These are phyloP conservation scores for Graphiopsis chlorocephala DNA, from an alignment of 2,329 filamentous ascomycete genomes.

Conservation along the genomic window DNA sequence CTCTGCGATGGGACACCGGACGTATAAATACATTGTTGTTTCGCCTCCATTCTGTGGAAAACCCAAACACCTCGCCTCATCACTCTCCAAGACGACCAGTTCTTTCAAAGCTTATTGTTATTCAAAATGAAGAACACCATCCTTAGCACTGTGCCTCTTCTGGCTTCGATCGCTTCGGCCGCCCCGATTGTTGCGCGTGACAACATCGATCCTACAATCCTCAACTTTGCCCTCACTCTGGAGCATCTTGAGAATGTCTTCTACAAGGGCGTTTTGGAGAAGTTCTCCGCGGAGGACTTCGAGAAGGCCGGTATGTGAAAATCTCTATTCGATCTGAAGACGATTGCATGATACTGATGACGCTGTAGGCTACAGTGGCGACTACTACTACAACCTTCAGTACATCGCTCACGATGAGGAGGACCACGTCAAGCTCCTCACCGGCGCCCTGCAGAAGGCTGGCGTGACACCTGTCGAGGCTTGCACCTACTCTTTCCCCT, in stretches of 20 bases:
- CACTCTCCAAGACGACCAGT: neutral
- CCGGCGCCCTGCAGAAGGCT: constrained; percentile 42
- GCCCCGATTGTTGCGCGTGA: constrained; percentile 14
- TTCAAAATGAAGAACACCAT: constrained; percentile 22
- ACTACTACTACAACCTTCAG: constrained; percentile 58
- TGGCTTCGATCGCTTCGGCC: constrained; percentile 9
- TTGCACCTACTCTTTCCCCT: constrained; percentile 56
- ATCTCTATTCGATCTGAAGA: constrained; percentile 8
- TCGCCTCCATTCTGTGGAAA: neutral
- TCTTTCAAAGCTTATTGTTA: neutral
- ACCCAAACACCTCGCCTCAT: neutral
- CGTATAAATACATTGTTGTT: neutral
- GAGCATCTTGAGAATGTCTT: constrained; percentile 57
- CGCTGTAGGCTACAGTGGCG: constrained; percentile 34
- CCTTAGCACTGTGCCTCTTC: constrained; percentile 16
- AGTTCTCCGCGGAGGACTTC: constrained; percentile 55
- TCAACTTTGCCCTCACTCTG: constrained; percentile 44
- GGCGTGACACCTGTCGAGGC: constrained; percentile 53
- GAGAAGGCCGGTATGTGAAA: constrained; percentile 44
- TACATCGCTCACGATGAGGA: constrained; percentile 57
- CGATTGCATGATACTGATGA: neutral
- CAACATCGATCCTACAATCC: constrained; percentile 24
- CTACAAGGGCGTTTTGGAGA: constrained; percentile 58
- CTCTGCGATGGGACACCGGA: neutral
- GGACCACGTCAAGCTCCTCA: constrained; percentile 57